phyloP scores from a whole-genome alignment of 345 rosid species.

The Iberis pinnata region DNA sequence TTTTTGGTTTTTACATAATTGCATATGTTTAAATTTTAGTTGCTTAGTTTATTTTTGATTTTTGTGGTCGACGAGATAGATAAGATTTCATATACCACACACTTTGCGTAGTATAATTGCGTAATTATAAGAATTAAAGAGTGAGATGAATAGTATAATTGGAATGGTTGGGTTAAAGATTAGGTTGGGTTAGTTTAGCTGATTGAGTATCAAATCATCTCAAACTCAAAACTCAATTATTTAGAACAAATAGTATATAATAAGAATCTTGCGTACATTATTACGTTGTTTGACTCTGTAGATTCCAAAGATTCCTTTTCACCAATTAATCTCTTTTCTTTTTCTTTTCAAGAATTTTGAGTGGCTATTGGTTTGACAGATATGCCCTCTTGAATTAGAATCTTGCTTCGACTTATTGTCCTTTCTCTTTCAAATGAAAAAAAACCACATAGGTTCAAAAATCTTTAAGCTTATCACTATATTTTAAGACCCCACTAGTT shows the following conservation, averaged over 20 bases:
- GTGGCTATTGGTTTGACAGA: slow-evolving; percentile 22
- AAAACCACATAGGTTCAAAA: slow-evolving; percentile 13
- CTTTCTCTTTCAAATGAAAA: slow-evolving; percentile 11
- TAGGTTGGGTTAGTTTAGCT: slow-evolving; percentile 15
- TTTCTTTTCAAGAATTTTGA: not conserved
- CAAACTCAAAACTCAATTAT: slow-evolving; percentile 25
- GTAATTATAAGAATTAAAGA: not conserved
- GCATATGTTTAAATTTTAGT: not conserved
- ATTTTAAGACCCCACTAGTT: slow-evolving; percentile 10
- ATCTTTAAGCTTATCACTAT: not conserved
- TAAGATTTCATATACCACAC: slow-evolving; percentile 6
- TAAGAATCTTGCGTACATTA: slow-evolving; percentile 21
- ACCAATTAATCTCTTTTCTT: slow-evolving; percentile 8
- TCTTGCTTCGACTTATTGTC: slow-evolving; percentile 14
- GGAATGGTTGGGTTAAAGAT: slow-evolving; percentile 6
- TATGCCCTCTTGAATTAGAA: slow-evolving; percentile 19
- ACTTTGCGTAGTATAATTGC: not conserved
- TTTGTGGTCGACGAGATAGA: not conserved
- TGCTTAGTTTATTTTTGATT: not conserved
- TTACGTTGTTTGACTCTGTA: slow-evolving; percentile 23
- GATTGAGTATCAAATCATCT: slow-evolving; percentile 19
- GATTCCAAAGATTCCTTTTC: slow-evolving; percentile 38
- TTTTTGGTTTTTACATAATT: not conserved
- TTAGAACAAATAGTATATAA: slow-evolving; percentile 4
- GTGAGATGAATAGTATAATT: not conserved